Evolutionary conservation across 2,329 filamentous ascomycete species (phyloP).

Genomic region (Alternaria gansuensis): DNA sequence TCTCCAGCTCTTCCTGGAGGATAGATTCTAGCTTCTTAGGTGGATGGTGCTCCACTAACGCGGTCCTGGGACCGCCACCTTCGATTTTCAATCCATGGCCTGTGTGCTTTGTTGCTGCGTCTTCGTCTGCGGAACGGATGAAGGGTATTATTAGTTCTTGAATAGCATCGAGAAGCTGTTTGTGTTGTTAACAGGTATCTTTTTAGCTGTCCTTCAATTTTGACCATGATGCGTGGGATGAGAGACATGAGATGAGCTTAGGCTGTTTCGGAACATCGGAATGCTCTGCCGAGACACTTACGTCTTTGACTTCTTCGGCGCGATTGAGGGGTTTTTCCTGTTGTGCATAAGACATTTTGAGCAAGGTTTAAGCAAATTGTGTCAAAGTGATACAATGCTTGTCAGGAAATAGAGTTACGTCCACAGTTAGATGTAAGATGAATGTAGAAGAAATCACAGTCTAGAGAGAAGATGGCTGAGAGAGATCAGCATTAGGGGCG

Average conservation of each 20-base stretch:
- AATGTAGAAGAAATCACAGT: conserved; percentile 8
- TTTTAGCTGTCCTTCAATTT: background rate
- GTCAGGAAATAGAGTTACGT: background rate
- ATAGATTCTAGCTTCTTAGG: conserved; percentile 55
- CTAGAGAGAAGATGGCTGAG: conserved; percentile 9
- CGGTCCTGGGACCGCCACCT: conserved; percentile 63
- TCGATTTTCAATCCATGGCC: conserved; percentile 70
- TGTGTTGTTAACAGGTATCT: conserved; percentile 4
- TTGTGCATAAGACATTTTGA: conserved; percentile 12
- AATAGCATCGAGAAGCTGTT: conserved; percentile 58
- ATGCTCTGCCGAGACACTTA: conserved; percentile 30
- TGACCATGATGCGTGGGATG: background rate
- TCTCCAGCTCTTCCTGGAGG: conserved; percentile 45
- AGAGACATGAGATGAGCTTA: conserved; percentile 12
- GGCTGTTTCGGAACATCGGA: conserved; percentile 19
- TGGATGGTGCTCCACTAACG: conserved; percentile 57
- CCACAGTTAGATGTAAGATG: background rate
- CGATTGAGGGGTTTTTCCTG: conserved; percentile 39
- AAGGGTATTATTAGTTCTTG: conserved; percentile 74
- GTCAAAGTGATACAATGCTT: background rate
- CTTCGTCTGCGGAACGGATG: conserved; percentile 73
- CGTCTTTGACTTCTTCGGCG: conserved; percentile 53
- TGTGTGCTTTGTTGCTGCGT: conserved; percentile 63
- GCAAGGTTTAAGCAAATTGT: background rate
- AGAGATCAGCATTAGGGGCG: conserved; percentile 21